These are phyloP conservation scores for Microbotryum intermedium DNA, from an alignment of 1,284 basidiomycete genomes.

Conservation along the genomic window DNA sequence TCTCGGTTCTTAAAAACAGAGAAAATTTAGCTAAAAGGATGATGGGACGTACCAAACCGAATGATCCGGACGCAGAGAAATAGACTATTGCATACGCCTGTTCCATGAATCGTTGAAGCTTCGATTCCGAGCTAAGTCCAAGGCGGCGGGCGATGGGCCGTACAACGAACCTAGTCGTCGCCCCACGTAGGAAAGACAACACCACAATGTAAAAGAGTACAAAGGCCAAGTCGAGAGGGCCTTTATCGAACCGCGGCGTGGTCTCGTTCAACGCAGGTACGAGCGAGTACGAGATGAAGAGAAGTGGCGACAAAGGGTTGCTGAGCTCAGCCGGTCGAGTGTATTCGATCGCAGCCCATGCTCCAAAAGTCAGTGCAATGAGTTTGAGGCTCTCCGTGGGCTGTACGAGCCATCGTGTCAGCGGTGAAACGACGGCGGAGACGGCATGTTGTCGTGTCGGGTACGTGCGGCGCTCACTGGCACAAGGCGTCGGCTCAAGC, in stretches of 20 bases:
- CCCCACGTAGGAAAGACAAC: slow-evolving; percentile 83
- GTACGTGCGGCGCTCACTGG: not conserved
- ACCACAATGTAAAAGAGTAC: slow-evolving; percentile 80
- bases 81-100: slow-evolving; percentile 82
- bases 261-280: slow-evolving; percentile 39
- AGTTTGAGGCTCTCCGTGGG: slow-evolving; percentile 15
- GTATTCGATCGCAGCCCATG: slow-evolving; percentile 17
- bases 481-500: slow-evolving; percentile 6
- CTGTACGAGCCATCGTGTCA: slow-evolving; percentile 20
- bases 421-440: not conserved
- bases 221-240: slow-evolving; percentile 65
- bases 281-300: slow-evolving; percentile 63
- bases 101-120: slow-evolving; percentile 71
- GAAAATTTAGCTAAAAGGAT: not conserved
- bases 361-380: slow-evolving; percentile 5
- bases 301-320: slow-evolving; percentile 68
- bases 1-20: too few species aligned
- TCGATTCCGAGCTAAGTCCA: slow-evolving; percentile 58
- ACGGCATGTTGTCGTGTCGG: not conserved
- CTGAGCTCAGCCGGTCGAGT: not conserved
- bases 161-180: slow-evolving; percentile 60
- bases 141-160: slow-evolving; percentile 61
- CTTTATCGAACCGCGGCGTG: slow-evolving; percentile 64
- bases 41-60: slow-evolving; percentile 60
- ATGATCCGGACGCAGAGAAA: slow-evolving; percentile 58